phyloP scores from a whole-genome alignment of 352 stramenopile genomes.

The Phytophthora colocasiae region DNA sequence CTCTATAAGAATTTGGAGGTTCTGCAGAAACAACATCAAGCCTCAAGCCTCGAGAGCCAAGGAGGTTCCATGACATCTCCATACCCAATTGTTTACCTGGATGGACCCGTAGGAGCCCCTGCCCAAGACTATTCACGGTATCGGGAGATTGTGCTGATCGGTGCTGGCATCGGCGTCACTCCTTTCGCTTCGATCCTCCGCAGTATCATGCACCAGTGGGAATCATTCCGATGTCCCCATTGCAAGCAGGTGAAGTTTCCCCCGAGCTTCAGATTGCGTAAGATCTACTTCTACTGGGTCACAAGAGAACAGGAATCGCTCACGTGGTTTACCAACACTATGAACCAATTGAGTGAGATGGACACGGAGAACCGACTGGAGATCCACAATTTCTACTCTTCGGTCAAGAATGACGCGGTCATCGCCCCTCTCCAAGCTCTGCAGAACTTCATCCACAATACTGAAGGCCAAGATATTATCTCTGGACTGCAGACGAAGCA shows the following conservation, averaged over 20 bases:
- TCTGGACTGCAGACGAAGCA: slow-evolving; percentile 77
- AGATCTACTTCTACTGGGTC: slow-evolving; percentile 91
- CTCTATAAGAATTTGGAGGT: slow-evolving; percentile 57
- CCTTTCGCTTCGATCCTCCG: slow-evolving; percentile 76
- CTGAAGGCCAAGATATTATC: slow-evolving; percentile 73
- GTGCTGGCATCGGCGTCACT: slow-evolving; percentile 75
- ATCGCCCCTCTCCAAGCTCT: slow-evolving; percentile 69
- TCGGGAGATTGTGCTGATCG: slow-evolving; percentile 70
- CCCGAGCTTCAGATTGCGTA: slow-evolving; percentile 69
- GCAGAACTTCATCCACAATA: slow-evolving; percentile 78
- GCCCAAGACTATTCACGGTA: slow-evolving; percentile 73
- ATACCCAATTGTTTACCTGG: slow-evolving; percentile 63
- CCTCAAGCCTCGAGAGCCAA: slow-evolving; percentile 36
- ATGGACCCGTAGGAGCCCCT: slow-evolving; percentile 65
- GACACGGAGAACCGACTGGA: slow-evolving; percentile 79
- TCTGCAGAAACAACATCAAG: slow-evolving; percentile 41
- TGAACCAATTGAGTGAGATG: slow-evolving; percentile 81
- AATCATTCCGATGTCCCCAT: slow-evolving; percentile 60
- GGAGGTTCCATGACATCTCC: slow-evolving; percentile 32
- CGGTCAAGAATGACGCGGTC: slow-evolving; percentile 64
- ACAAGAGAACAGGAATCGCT: slow-evolving; percentile 76
- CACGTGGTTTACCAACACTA: slow-evolving; percentile 82
- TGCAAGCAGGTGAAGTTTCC: slow-evolving; percentile 69
- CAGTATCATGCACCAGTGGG: slow-evolving; percentile 74
- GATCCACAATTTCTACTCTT: slow-evolving; percentile 88